Evolutionary conservation across 306 rosid genomes (phyloP).

Genomic region (Benincasa hispida): DNA sequence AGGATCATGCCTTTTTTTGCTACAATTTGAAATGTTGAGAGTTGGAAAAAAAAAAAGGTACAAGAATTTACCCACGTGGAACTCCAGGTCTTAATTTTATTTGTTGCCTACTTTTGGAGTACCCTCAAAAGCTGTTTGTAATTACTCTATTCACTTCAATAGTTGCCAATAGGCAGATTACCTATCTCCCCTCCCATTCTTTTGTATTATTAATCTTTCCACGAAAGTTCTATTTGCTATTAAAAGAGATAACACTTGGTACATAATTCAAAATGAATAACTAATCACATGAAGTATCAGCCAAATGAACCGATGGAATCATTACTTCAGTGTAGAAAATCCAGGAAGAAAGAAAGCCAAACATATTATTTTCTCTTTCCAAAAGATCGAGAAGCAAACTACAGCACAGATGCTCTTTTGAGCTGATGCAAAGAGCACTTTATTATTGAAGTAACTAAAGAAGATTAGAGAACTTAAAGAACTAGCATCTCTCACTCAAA

Average conservation of each 20-base stretch:
- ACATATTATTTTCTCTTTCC: background rate
- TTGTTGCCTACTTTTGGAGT: background rate
- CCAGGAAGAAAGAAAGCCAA: background rate
- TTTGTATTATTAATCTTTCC: background rate
- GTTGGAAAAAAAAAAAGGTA: background rate
- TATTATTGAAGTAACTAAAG: background rate
- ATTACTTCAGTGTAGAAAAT: background rate
- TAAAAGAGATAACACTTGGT: background rate
- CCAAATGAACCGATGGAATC: background rate
- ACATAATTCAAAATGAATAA: background rate
- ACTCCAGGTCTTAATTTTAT: background rate
- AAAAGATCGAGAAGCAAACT: background rate
- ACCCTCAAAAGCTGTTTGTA: background rate
- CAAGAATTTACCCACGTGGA: background rate
- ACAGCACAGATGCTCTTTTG: background rate
- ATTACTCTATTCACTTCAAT: background rate
- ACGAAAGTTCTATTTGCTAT: background rate
- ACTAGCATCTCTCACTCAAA: background rate
- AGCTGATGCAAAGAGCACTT: background rate
- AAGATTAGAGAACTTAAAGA: background rate
- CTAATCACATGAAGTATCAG: background rate
- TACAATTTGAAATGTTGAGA: background rate
- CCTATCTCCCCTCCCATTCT: background rate
- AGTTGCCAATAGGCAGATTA: background rate
- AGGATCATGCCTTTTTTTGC: background rate